These are phyloP conservation scores for Achaetomium macrosporum DNA, from an alignment of 2,329 filamentous ascomycete genomes.

Conservation along the genomic window DNA sequence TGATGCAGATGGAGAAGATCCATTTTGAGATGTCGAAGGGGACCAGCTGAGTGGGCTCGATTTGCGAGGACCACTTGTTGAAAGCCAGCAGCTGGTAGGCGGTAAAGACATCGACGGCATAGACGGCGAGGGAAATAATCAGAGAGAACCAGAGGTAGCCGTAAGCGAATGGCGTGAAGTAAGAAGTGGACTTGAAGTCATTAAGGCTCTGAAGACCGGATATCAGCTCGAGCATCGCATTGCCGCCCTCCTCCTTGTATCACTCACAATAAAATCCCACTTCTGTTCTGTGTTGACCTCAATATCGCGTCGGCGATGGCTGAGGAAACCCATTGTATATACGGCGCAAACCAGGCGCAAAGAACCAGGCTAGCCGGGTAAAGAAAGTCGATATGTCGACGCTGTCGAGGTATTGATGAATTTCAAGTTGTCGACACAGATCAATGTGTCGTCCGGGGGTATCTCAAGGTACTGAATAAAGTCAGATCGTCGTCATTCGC, in stretches of 20 bases:
- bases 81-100: conserved; percentile 87
- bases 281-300: conserved; percentile 76
- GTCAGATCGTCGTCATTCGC: conserved; percentile 22
- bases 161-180: conserved; percentile 73
- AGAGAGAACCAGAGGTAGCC: conserved; percentile 77
- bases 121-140: conserved; percentile 73
- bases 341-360: conserved; percentile 15
- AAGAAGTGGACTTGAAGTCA: conserved; percentile 82
- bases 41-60: conserved; percentile 65
- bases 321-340: conserved; percentile 59
- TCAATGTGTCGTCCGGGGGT: conserved; percentile 21
- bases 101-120: conserved; percentile 86
- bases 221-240: background rate
- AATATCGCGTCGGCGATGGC: conserved; percentile 54
- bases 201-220: conserved; percentile 38
- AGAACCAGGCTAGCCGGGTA: conserved; percentile 8
- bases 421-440: conserved; percentile 17
- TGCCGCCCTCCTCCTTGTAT: background rate
- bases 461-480: conserved; percentile 15
- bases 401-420: conserved; percentile 21
- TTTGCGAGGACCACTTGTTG: conserved; percentile 79
- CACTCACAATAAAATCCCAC: conserved; percentile 84
- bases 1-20: conserved; percentile 91
- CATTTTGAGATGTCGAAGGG: conserved; percentile 77
- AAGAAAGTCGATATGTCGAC: conserved; percentile 19